Conservation (phyloP, 371 early-diverging fungal species). For the Mucor velutinosus region DNA sequence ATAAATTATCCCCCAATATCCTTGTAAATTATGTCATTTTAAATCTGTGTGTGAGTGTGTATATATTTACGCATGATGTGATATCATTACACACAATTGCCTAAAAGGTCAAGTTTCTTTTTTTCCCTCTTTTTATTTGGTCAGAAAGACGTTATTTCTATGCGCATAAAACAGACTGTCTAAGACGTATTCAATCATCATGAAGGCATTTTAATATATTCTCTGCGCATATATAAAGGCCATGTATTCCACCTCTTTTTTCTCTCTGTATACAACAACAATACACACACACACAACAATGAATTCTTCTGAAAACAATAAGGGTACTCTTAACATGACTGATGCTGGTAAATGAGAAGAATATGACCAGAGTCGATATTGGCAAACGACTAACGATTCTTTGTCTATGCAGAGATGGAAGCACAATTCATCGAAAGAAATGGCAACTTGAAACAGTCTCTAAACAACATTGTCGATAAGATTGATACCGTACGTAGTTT, state of each 20-base stretch:
- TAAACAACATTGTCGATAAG: constrained; percentile 12
- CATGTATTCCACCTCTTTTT: not conserved
- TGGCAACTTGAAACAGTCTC: constrained; percentile 5
- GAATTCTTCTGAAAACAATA: not conserved
- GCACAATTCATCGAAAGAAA: constrained; percentile 25
- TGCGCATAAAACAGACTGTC: not conserved
- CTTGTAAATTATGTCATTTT: not conserved
- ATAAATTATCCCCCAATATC: not conserved
- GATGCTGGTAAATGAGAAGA: constrained; percentile 13
- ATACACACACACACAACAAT: not conserved
- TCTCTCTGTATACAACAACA: not conserved
- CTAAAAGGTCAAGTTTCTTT: constrained; percentile 6
- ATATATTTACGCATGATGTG: not conserved
- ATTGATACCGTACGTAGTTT: constrained; percentile 13
- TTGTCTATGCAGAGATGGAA: constrained; percentile 14
- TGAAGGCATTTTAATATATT: not conserved
- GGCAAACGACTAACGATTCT: not conserved
- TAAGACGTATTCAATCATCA: not conserved
- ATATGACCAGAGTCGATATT: too few species aligned
- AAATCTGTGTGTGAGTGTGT: not conserved
- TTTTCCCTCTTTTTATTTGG: not conserved
- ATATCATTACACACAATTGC: not conserved
- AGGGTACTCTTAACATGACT: not conserved
- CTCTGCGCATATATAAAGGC: not conserved
- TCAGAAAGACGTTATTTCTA: not conserved